These are phyloP conservation scores for Magnolia officinalis DNA, from an alignment of 164 flowering plant genomes.

Conservation along the genomic window DNA sequence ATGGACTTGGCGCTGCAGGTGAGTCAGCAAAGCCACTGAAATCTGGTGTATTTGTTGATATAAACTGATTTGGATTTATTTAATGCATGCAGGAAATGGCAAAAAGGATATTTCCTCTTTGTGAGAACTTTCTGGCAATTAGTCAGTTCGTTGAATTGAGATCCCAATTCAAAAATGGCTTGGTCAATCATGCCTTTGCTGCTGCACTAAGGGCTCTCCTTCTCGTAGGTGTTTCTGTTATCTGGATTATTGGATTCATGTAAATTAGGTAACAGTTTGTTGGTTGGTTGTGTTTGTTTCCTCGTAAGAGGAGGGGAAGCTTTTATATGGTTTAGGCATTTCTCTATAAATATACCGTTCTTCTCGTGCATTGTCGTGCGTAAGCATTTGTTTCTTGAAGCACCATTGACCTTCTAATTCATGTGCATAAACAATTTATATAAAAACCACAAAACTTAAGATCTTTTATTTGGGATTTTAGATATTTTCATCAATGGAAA, in stretches of 20 bases:
- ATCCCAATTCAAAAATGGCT: slow-evolving; percentile 88
- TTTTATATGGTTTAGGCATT: background rate
- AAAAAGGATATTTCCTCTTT: slow-evolving; percentile 77
- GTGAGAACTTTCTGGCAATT: slow-evolving; percentile 75
- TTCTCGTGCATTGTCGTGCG: background rate
- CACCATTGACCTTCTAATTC: background rate
- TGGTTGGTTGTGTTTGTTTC: background rate
- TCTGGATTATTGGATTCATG: background rate
- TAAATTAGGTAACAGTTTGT: background rate
- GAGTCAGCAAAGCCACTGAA: background rate
- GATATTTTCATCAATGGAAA: too few species aligned
- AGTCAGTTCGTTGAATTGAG: slow-evolving; percentile 89
- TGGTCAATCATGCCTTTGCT: slow-evolving; percentile 99
- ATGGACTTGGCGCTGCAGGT: slow-evolving; percentile 96
- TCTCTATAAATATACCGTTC: background rate
- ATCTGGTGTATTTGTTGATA: background rate
- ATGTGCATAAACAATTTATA: too few species aligned
- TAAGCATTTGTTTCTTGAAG: background rate
- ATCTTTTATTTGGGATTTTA: too few species aligned
- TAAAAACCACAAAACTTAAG: background rate
- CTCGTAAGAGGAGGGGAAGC: background rate
- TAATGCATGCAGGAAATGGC: slow-evolving; percentile 68
- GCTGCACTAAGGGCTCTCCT: slow-evolving; percentile 88
- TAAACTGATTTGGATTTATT: slow-evolving; percentile 5
- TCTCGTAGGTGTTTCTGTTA: slow-evolving; percentile 48